These are phyloP conservation scores for Lophium mytilinum DNA, from an alignment of 495 filamentous ascomycete genomes.

Conservation along the genomic window DNA sequence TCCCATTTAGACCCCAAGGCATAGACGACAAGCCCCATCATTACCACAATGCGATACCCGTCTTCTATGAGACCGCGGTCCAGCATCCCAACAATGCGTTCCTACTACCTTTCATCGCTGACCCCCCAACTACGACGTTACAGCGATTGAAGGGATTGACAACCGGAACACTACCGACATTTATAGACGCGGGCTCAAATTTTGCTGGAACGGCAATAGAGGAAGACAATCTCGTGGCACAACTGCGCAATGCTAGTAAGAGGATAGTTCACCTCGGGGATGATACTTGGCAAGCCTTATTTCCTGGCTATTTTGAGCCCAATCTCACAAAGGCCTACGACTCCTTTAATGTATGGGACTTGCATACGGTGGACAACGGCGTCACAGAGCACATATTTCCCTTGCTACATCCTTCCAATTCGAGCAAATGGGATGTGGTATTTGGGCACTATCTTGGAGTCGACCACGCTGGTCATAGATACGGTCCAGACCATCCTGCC, in stretches of 20 bases:
- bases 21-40: constrained; percentile 48
- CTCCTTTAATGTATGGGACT: constrained; percentile 96
- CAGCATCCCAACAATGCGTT: constrained; percentile 72
- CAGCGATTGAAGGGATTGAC: constrained; percentile 91
- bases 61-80: constrained; percentile 73
- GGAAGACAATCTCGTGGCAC: constrained; percentile 87
- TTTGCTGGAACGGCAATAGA: constrained; percentile 96
- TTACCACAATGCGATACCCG: constrained; percentile 80
- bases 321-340: constrained; percentile 82
- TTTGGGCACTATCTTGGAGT: constrained; percentile 93
- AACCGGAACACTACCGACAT: constrained; percentile 90
- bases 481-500: constrained; percentile 85
- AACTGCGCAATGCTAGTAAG: constrained; percentile 71
- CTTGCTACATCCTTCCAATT: constrained; percentile 55
- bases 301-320: constrained; percentile 82
- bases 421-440: constrained; percentile 76
- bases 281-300: constrained; percentile 90
- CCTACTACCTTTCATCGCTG: constrained; percentile 90
- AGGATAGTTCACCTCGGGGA: constrained; percentile 88
- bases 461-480: constrained; percentile 94
- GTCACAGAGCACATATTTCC: constrained; percentile 91
- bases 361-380: constrained; percentile 94
- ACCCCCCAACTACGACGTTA: constrained; percentile 88
- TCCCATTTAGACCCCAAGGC: constrained; percentile 57
- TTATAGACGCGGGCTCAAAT: constrained; percentile 86